Conservation (phyloP, 148 eudicot species). For the Amaranthus palmeri region DNA sequence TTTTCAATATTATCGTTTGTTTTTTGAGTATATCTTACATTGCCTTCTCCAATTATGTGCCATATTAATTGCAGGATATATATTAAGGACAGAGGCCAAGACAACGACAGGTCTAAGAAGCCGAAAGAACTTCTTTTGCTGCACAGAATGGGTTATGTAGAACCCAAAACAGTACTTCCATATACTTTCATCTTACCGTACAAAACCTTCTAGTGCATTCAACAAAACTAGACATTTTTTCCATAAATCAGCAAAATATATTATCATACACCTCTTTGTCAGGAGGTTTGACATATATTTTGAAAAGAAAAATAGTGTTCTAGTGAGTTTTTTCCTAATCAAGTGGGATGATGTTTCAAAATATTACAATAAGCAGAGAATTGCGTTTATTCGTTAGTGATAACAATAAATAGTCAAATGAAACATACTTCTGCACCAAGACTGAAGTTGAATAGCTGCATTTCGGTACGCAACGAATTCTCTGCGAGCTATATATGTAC, state of each 20-base stretch:
- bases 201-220: no score
- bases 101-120: background rate
- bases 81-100: background rate
- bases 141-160: background rate
- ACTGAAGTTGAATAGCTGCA: slow-evolving; percentile 84
- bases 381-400: background rate
- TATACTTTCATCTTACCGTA: no score
- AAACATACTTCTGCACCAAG: slow-evolving; percentile 83
- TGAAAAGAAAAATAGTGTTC: background rate
- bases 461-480: slow-evolving; percentile 62
- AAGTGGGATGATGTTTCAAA: background rate
- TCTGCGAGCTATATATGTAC: slow-evolving; percentile 84
- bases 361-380: background rate
- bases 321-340: background rate
- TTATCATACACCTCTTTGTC: background rate
- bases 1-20: no score
- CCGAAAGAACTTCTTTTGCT: background rate
- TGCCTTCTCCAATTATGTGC: background rate
- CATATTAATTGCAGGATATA: background rate
- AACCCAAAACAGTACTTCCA: no score
- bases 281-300: background rate
- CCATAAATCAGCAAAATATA: no score
- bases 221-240: no score
- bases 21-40: background rate
- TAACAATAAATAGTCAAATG: slow-evolving; percentile 3